These are phyloP conservation scores for Nyssa sinensis DNA, from an alignment of 148 eudicot species.

Conservation along the genomic window DNA sequence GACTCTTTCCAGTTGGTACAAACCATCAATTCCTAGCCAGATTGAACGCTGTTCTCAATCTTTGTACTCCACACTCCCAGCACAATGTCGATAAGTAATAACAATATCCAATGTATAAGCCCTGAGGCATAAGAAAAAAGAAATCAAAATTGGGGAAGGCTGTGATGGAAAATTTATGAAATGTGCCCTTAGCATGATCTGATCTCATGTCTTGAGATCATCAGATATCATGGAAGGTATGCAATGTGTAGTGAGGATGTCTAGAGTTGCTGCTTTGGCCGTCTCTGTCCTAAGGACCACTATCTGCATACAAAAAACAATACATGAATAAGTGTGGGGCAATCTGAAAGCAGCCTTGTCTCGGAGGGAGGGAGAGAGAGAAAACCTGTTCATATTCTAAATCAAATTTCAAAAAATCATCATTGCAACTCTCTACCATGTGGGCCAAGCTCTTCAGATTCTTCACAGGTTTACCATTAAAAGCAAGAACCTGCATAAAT, in stretches of 20 bases:
- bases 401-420: conserved; percentile 84
- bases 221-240: conserved; percentile 95
- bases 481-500: conserved; percentile 61
- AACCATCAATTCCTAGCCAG: too few relatives aligned
- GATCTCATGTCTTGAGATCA: conserved; percentile 57
- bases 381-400: conserved; percentile 82
- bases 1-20: too few relatives aligned
- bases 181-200: too few relatives aligned
- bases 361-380: background rate
- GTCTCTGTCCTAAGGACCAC: conserved; percentile 75
- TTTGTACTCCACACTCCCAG: too few relatives aligned
- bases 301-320: conserved; percentile 49
- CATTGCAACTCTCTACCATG: conserved; percentile 82
- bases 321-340: background rate
- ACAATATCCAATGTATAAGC: too few relatives aligned
- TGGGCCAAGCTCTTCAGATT: conserved; percentile 83
- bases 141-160: too few relatives aligned
- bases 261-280: conserved; percentile 87
- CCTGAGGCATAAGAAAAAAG: too few relatives aligned
- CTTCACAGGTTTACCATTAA: conserved; percentile 82
- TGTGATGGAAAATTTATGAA: too few relatives aligned
- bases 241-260: conserved; percentile 83
- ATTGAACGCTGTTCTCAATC: too few relatives aligned
- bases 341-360: background rate
- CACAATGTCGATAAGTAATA: too few relatives aligned